phyloP scores from a whole-genome alignment of 164 flowering plant genomes.

The Stephania yunnanensis region DNA sequence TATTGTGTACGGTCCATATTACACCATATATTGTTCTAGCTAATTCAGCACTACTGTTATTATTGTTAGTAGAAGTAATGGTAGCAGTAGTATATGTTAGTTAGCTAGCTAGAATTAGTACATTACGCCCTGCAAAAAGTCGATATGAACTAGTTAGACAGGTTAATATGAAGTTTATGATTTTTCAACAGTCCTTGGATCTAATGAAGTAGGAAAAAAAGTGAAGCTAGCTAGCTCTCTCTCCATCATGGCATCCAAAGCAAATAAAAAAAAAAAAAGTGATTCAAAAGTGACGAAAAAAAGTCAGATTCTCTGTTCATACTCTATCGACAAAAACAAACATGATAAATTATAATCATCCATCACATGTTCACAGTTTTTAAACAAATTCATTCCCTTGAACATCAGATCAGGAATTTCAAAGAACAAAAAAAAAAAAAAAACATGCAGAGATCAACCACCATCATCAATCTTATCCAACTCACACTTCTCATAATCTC shows the following conservation, averaged over 20 bases:
- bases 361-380: neutral
- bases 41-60: too few species aligned
- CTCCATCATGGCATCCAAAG: neutral
- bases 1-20: too few species aligned
- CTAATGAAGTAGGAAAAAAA: too few species aligned
- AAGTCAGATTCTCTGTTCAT: constrained; percentile 15
- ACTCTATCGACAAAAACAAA: neutral
- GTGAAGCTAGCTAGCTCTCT: too few species aligned
- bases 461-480: constrained; percentile 19
- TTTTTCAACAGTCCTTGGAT: too few species aligned
- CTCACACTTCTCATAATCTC: constrained; percentile 15
- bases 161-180: too few species aligned
- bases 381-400: neutral
- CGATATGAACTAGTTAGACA: too few species aligned
- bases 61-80: too few species aligned
- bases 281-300: neutral
- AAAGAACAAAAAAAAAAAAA: constrained; percentile 2
- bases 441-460: constrained; percentile 23
- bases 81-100: too few species aligned
- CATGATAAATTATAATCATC: constrained; percentile 2
- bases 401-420: constrained; percentile 7
- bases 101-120: too few species aligned
- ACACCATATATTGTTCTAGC: too few species aligned
- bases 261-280: neutral
- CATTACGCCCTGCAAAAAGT: too few species aligned